phyloP scores from a whole-genome alignment of 352 stramenopile genomes.

The Phytophthora citrophthora region DNA sequence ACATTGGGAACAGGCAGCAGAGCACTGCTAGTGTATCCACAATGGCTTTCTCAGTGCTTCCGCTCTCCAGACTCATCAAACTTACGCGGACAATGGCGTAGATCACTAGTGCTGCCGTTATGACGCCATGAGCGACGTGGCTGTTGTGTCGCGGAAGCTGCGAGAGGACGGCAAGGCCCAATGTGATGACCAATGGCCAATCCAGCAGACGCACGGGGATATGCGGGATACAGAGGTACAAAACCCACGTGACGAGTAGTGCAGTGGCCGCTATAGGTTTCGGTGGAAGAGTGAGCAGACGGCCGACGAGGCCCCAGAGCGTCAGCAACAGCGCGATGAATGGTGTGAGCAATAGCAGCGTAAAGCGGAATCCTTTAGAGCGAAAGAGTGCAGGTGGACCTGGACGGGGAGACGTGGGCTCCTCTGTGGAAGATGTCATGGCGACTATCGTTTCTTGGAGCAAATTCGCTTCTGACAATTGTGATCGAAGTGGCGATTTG shows the following conservation, averaged over 20 bases:
- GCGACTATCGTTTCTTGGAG: neutral
- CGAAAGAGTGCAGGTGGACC: conserved; percentile 26
- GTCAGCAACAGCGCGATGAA: conserved; percentile 55
- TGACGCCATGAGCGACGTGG: conserved; percentile 29
- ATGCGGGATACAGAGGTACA: conserved; percentile 64
- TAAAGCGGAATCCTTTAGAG: conserved; percentile 23
- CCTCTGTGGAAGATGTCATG: conserved; percentile 14
- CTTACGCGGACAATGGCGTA: conserved; percentile 56
- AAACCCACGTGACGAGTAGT: conserved; percentile 40
- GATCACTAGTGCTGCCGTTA: conserved; percentile 40
- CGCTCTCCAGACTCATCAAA: conserved; percentile 47
- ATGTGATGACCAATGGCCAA: conserved; percentile 63
- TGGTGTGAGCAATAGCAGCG: conserved; percentile 50
- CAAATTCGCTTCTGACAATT: conserved; percentile 23
- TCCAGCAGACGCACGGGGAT: conserved; percentile 56
- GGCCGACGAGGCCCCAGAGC: conserved; percentile 61
- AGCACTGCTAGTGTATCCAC: conserved; percentile 45
- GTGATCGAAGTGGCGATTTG: neutral
- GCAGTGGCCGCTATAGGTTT: conserved; percentile 38
- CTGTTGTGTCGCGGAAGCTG: conserved; percentile 35
- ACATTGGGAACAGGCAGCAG: conserved; percentile 56
- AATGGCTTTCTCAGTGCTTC: conserved; percentile 40
- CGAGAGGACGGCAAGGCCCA: conserved; percentile 36
- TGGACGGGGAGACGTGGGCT: conserved; percentile 12
- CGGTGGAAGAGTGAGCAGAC: conserved; percentile 52